Evolutionary conservation across 345 rosid species (phyloP).

Genomic region (Lenwebbia sp.): DNA sequence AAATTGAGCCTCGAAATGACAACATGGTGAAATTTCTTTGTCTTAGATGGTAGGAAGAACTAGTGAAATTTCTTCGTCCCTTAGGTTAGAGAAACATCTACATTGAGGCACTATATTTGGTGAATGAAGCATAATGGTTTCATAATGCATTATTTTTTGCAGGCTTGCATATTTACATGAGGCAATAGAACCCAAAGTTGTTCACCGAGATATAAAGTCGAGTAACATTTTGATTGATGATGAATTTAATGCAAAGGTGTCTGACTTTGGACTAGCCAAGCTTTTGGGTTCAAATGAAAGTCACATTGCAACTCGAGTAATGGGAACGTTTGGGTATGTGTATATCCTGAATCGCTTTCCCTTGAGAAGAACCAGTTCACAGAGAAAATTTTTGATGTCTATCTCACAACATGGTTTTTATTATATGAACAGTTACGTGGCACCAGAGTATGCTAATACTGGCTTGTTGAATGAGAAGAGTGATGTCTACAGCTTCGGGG

Average conservation of each 20-base stretch:
- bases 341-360: neutral
- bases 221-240: constrained; percentile 91
- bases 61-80: neutral
- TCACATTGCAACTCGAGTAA: constrained; percentile 90
- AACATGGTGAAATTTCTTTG: too few relatives aligned
- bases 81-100: neutral
- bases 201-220: constrained; percentile 92
- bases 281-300: constrained; percentile 80
- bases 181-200: constrained; percentile 95
- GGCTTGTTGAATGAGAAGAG: constrained; percentile 89
- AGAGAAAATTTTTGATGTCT: constrained; percentile 1
- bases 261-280: constrained; percentile 97
- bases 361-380: neutral
- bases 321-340: constrained; percentile 97
- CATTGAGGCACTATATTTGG: neutral
- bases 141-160: constrained; percentile 2
- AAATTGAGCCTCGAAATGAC: neutral
- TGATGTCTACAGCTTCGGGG: constrained; percentile 92
- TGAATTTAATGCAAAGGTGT: constrained; percentile 78
- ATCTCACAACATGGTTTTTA: neutral
- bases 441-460: constrained; percentile 90
- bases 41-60: neutral
- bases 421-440: constrained; percentile 59
- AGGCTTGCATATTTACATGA: constrained; percentile 98
- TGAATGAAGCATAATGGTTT: neutral